These are phyloP conservation scores for Mrakia gelida DNA, from an alignment of 768 basidiomycete species.

Conservation along the genomic window DNA sequence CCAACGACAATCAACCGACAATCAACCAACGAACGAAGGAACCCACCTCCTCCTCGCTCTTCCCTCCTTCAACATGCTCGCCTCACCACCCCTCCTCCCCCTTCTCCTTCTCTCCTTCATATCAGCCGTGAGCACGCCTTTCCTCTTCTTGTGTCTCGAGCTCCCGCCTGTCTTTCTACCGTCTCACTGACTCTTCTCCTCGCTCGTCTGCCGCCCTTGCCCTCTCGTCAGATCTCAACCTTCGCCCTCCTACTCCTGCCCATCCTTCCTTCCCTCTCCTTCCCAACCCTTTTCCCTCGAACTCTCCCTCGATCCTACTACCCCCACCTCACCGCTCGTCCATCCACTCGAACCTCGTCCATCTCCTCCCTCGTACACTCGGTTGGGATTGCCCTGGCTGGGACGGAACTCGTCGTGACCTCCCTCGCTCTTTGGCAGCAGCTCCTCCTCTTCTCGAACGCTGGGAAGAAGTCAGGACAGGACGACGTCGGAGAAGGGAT, in stretches of 20 bases:
- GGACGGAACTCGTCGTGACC: slow-evolving; percentile 41
- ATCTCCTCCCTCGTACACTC: not conserved
- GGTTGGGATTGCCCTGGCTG: slow-evolving; percentile 5
- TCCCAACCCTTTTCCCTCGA: not conserved
- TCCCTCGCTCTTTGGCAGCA: slow-evolving; percentile 45
- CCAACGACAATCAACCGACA: not conserved
- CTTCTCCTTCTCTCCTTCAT: slow-evolving; percentile 14
- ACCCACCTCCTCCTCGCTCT: not conserved
- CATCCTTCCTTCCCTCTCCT: slow-evolving; percentile 10
- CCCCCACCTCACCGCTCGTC: slow-evolving; percentile 12
- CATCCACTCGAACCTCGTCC: not conserved
- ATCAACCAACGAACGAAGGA: not conserved
- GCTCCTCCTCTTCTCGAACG: slow-evolving; percentile 22
- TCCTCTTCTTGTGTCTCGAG: not conserved
- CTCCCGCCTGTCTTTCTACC: not conserved
- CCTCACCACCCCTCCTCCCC: slow-evolving; percentile 12
- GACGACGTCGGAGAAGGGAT: slow-evolving; percentile 22
- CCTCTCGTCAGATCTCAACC: slow-evolving; percentile 10
- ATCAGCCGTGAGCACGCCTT: not conserved
- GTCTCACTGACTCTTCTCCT: not conserved
- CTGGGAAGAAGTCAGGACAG: not conserved
- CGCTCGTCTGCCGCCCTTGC: not conserved
- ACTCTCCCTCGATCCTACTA: slow-evolving; percentile 22
- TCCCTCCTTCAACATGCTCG: slow-evolving; percentile 14
- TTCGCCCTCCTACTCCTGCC: slow-evolving; percentile 15